Base-by-base conservation (phyloP, 2,329 filamentous ascomycete species). In the Thyridium curvatum region DNA sequence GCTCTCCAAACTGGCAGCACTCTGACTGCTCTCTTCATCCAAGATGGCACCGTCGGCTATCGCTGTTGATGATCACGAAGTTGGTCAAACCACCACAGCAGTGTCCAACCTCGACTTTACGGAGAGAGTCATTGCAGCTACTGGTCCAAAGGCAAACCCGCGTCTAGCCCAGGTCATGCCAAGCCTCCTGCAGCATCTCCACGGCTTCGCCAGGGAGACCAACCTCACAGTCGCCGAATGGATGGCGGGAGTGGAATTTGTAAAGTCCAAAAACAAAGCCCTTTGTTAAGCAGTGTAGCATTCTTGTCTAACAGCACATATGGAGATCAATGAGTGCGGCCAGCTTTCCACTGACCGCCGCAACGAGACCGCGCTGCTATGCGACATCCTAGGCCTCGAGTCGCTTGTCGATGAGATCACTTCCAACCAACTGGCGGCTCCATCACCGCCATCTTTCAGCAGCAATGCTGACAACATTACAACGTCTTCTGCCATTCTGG, bases 361-460 rank as follows among this genome's bases (percentile, higher is more conserved):
- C 35, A 84, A 86, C 59, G 82, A 86, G 61, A 77, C 77, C 43
- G 77, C 80, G 53, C 72, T 82, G 41, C 66, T 86, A 39, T 82
- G 72, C 49, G 82, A 86, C 53, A 69, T 86, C 32, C 66, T 84
- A 38, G 82, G 82, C 35, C 68, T 86, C n/a, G 79, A 83, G 53
- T 72, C 52, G 18, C 63, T 75, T 4, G 76, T 83, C 37, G 79
- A 84, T 50, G 76, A 82, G 51, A 82, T 83, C 48, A 81, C 78
- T 13, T 76, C 73, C 59, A 78, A 74, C 44, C 37, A 41, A 26
- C 67, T 75, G 33, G 73, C 71, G 3, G 61, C 66, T 28, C 57
- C 65, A 41, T 60, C 64, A 29, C 63, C 68, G 1, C 43, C 41
- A 58, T 17, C 69, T 12, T 10, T 16, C 18, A 34, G 30, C 35